Conservation (phyloP, 306 rosid genomes). For the Glycine tomentella region DNA sequence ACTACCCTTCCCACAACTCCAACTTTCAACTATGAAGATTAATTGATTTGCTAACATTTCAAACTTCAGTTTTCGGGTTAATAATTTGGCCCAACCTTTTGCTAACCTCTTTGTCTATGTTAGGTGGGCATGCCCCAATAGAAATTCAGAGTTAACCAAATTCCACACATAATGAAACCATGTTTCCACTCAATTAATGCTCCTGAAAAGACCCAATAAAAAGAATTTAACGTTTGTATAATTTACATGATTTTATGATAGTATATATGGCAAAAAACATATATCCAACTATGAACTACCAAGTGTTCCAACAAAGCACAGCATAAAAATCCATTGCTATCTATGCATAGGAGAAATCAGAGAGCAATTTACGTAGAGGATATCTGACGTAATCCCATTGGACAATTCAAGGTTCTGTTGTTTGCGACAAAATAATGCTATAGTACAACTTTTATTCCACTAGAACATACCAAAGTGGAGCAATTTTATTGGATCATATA, state of each 20-base stretch:
- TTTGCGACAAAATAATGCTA: constrained; percentile 33
- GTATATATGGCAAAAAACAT: not conserved
- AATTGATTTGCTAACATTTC: constrained; percentile 21
- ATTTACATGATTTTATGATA: not conserved
- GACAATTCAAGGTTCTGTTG: not conserved
- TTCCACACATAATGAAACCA: not conserved
- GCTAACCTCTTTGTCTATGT: not conserved
- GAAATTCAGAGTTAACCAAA: not conserved
- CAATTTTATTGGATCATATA: constrained; percentile 20
- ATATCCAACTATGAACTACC: not conserved
- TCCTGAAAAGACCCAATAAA: not conserved
- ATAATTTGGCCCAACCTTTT: constrained; percentile 26
- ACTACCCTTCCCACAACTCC: not conserved
- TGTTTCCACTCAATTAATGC: constrained; percentile 10
- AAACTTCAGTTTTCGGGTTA: not conserved
- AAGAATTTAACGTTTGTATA: not conserved
- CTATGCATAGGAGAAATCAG: not conserved
- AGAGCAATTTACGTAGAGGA: not conserved
- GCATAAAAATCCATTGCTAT: not conserved
- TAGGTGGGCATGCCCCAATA: constrained; percentile 34
- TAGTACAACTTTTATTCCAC: not conserved
- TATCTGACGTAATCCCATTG: constrained; percentile 31
- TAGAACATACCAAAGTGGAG: not conserved
- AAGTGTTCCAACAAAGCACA: not conserved
- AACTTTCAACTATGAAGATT: constrained; percentile 19